Percentiles rank a stretch among this genome's conserved stretches.
Evolutionary conservation across 2,329 filamentous ascomycete species (phyloP).

Genomic region (Colletotrichum paranaense): DNA sequence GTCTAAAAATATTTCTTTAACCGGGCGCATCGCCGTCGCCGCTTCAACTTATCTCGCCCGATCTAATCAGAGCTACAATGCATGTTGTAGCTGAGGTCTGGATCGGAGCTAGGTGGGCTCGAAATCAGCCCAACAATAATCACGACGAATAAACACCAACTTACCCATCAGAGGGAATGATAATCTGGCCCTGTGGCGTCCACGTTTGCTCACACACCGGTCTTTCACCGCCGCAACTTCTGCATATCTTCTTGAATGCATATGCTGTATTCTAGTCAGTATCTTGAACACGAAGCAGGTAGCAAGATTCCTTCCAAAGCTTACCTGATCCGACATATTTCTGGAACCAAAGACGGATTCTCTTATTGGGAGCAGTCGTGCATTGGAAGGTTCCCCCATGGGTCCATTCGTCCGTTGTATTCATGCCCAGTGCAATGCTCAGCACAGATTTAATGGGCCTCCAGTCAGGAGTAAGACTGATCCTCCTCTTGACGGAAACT

Average conservation of each 20-base stretch:
- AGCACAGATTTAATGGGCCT: background rate
- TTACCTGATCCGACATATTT: background rate
- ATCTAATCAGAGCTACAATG: background rate
- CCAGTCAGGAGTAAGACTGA: background rate
- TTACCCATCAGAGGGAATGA: background rate
- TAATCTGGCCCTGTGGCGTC: background rate
- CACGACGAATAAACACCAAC: background rate
- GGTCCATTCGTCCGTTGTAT: background rate
- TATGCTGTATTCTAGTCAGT: background rate
- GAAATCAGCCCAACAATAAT: background rate
- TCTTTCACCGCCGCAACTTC: background rate
- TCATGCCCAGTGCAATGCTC: background rate
- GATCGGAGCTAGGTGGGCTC: background rate
- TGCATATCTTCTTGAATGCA: background rate
- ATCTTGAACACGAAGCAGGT: background rate
- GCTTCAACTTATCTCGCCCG: background rate
- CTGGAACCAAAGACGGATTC: background rate
- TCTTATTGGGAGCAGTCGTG: background rate
- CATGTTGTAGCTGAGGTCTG: background rate
- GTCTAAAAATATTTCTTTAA: background rate
- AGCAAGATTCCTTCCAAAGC: background rate
- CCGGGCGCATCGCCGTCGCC: background rate
- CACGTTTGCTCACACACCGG: background rate
- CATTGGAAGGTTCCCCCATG: background rate
- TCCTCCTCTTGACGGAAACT: background rate